A percentile compares a stretch with the other conserved stretches of the same genome.
phyloP scores from a whole-genome alignment of 2,329 filamentous ascomycete genomes.

The Thielaviopsis populi region DNA sequence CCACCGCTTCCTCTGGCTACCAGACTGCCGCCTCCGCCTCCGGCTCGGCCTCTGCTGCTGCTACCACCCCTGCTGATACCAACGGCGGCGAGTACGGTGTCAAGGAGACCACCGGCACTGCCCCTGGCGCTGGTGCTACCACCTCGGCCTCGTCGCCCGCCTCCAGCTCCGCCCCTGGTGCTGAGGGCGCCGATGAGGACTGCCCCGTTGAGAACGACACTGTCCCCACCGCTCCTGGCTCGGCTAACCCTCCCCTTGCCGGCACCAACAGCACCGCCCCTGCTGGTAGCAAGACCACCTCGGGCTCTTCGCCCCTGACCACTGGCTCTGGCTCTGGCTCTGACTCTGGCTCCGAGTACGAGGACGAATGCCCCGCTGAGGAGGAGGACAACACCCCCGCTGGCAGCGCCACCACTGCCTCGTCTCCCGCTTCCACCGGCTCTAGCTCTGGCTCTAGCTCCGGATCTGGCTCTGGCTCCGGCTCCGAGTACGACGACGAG shows the following conservation, averaged over 20 bases:
- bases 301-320: background rate
- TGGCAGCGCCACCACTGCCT: constrained; percentile 1
- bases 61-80: background rate
- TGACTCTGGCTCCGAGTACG: background rate
- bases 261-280: background rate
- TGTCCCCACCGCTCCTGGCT: background rate
- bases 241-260: background rate
- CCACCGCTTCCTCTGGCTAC: too few relatives aligned
- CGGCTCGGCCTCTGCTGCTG: background rate
- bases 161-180: background rate
- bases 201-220: constrained; percentile 10
- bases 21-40: too few relatives aligned
- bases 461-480: background rate
- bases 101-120: background rate
- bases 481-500: background rate
- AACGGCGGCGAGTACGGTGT: constrained; percentile 1
- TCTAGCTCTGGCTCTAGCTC: background rate
- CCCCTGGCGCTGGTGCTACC: background rate
- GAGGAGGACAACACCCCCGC: background rate
- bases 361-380: constrained; percentile 8
- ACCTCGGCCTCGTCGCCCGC: constrained; percentile 2
- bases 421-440: background rate
- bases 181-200: constrained; percentile 2
- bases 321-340: background rate
- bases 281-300: background rate